Base-by-base conservation (phyloP, 1,284 basidiomycete species). In the Trichosporon faecale region DNA sequence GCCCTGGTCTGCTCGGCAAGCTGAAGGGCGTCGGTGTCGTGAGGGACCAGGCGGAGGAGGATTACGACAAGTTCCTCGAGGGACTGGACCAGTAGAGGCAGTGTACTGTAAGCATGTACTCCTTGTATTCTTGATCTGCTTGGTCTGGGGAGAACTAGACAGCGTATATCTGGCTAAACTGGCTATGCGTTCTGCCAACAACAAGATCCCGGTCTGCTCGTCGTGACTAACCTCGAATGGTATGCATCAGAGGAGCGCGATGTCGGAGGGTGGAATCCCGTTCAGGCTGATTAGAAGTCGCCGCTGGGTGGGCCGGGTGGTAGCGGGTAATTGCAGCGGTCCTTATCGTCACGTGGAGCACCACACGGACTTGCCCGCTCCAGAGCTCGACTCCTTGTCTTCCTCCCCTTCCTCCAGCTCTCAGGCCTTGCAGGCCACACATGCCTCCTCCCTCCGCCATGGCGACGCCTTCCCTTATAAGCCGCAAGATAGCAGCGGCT, bases 1-100 rank as follows among this genome's bases (percentile, higher is more conserved):
- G 57, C 64, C 71, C 74, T 25, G 78, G 77, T 27, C 79, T 84
- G 35, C 63, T 80, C 33, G 78, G 76, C 33, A 80, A 80, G 65
- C 67, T 46, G 46, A 37, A 66, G 12, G 66, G 25, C 6, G 57
- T 29, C 21, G 66, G 33, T 7, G 46, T 40, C 9, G 25, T 61
- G 44, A 64, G 46, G n/a, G 67, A 68, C 49, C 55, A 66, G 67
- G 66, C 67, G 2, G 72, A 73, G 66, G 72, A 73, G 12, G 72
- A 73, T 55, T 73, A 73, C 14, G 70, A 63, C 61, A 66, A 67
- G 11, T 73, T 73, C 66, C 61, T 73, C 14, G 70, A 63, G 31
- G 72, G 72, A 1, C 35, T 73, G n/a, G 66, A 73, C 29, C 27
- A 61, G 57, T 61, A 61, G n/a, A n/a, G 49, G 57, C 16, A 61